These are phyloP conservation scores for Ulota crispa DNA, from an alignment of 225 moss, liverwort and hornwort species.

Conservation along the genomic window DNA sequence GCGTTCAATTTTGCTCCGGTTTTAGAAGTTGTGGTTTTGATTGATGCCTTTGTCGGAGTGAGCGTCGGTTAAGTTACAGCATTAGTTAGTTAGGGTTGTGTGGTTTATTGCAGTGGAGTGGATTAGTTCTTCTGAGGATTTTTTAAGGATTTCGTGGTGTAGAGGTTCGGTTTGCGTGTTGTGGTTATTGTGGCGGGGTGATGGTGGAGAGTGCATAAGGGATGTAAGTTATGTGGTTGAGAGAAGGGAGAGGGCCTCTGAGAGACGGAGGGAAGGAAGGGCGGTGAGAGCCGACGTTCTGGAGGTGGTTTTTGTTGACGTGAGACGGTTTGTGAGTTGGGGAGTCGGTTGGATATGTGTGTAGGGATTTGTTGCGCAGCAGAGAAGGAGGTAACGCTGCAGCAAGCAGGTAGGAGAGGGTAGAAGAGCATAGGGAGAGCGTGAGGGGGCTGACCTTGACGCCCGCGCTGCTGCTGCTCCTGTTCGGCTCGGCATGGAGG, in stretches of 20 bases:
- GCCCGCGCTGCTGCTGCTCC: slow-evolving; percentile 20
- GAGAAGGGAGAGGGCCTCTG: not conserved
- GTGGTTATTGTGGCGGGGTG: not conserved
- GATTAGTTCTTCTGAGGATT: not conserved
- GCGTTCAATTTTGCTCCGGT: not conserved
- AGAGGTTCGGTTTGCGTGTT: not conserved
- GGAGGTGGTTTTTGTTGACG: not conserved
- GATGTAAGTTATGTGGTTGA: not conserved
- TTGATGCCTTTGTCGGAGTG: not conserved
- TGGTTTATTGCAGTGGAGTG: not conserved
- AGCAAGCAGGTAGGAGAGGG: slow-evolving; percentile 35
- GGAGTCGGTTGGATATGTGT: slow-evolving; percentile 28
- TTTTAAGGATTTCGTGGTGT: not conserved
- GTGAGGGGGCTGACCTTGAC: slow-evolving; percentile 20
- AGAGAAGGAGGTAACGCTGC: slow-evolving; percentile 8
- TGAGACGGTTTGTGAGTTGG: slow-evolving; percentile 34
- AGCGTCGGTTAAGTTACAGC: not conserved
- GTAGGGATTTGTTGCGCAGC: not conserved
- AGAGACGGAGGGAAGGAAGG: not conserved
- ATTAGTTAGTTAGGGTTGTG: slow-evolving; percentile 19
- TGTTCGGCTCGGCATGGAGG: slow-evolving; percentile 60
- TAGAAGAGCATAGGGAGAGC: slow-evolving; percentile 18
- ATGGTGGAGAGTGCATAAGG: slow-evolving; percentile 17
- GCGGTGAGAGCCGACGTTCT: not conserved
- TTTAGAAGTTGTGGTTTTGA: not conserved